A percentile compares a stretch with the other conserved stretches of the same genome.
phyloP scores from a whole-genome alignment of 768 basidiomycete species.

The Boletus patriciae region DNA sequence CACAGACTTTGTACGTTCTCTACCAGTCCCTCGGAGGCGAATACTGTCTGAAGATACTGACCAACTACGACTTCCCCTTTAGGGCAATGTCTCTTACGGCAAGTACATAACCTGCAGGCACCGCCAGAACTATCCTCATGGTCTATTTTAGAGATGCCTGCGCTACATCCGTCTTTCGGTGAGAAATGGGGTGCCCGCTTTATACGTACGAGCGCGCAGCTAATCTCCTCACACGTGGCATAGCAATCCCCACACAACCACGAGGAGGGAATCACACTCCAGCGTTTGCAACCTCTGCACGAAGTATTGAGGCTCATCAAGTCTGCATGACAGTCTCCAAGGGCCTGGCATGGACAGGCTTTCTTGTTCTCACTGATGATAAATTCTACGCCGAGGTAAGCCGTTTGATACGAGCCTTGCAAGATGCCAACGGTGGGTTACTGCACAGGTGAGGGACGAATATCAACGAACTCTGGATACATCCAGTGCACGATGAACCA shows the following conservation, averaged over 20 bases:
- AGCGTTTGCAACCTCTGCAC: slow-evolving; percentile 60
- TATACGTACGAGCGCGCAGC: background rate
- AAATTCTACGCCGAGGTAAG: slow-evolving; percentile 56
- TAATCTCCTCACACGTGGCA: slow-evolving; percentile 25
- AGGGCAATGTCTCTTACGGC: slow-evolving; percentile 79
- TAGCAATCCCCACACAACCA: slow-evolving; percentile 71
- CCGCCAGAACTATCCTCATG: slow-evolving; percentile 13
- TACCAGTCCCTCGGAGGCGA: background rate
- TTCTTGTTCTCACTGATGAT: slow-evolving; percentile 57
- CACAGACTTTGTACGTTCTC: slow-evolving; percentile 70
- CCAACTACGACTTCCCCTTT: slow-evolving; percentile 18
- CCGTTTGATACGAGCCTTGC: background rate
- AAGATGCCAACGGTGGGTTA: background rate
- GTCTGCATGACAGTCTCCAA: slow-evolving; percentile 57
- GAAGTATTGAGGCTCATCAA: slow-evolving; percentile 60
- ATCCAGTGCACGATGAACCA: background rate
- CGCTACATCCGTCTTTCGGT: slow-evolving; percentile 66
- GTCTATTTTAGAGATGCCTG: slow-evolving; percentile 49
- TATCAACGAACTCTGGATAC: slow-evolving; percentile 14
- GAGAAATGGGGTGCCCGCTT: slow-evolving; percentile 17
- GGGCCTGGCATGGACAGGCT: slow-evolving; percentile 60
- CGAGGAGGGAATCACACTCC: slow-evolving; percentile 77
- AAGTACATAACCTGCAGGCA: slow-evolving; percentile 29
- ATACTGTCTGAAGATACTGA: slow-evolving; percentile 1
- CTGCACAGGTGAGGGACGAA: slow-evolving; percentile 27